These are phyloP conservation scores for Aureobasidium namibiae DNA, from an alignment of 2,329 filamentous ascomycete species.

Conservation along the genomic window DNA sequence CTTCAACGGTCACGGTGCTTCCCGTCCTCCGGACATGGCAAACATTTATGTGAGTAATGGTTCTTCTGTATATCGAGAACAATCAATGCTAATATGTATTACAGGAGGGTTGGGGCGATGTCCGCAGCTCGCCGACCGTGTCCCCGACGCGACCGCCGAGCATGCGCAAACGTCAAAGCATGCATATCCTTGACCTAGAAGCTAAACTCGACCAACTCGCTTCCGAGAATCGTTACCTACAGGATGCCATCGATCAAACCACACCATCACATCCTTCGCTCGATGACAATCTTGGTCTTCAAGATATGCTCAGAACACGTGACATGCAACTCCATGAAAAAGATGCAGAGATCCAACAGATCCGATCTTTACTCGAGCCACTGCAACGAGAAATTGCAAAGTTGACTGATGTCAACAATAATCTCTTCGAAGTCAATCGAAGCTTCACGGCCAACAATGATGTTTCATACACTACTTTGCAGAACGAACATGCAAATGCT, in stretches of 20 bases:
- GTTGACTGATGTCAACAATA: constrained; percentile 74
- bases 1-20: constrained; percentile 50
- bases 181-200: constrained; percentile 89
- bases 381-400: constrained; percentile 75
- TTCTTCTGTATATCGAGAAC: constrained; percentile 9
- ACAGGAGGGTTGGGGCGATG: constrained; percentile 90
- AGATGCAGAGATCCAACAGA: constrained; percentile 75
- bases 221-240: constrained; percentile 73
- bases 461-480: constrained; percentile 59
- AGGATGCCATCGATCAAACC: constrained; percentile 46
- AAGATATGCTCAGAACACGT: constrained; percentile 53
- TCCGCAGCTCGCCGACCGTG: constrained; percentile 69
- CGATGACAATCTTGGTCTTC: constrained; percentile 43
- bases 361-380: constrained; percentile 70
- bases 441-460: constrained; percentile 69
- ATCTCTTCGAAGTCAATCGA: constrained; percentile 67
- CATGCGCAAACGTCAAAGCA: constrained; percentile 93
- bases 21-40: constrained; percentile 75
- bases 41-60: constrained; percentile 84
- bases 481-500: constrained; percentile 53
- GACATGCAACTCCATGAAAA: constrained; percentile 68
- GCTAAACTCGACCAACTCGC: constrained; percentile 73
- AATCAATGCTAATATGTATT: constrained; percentile 19
- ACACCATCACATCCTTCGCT: constrained; percentile 40
- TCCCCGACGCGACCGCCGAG: constrained; percentile 92